A percentile compares a stretch with the other conserved stretches of the same genome.
These are phyloP conservation scores for Aspergillus fructus DNA, from an alignment of 2,329 filamentous ascomycete genomes.

Conservation along the genomic window DNA sequence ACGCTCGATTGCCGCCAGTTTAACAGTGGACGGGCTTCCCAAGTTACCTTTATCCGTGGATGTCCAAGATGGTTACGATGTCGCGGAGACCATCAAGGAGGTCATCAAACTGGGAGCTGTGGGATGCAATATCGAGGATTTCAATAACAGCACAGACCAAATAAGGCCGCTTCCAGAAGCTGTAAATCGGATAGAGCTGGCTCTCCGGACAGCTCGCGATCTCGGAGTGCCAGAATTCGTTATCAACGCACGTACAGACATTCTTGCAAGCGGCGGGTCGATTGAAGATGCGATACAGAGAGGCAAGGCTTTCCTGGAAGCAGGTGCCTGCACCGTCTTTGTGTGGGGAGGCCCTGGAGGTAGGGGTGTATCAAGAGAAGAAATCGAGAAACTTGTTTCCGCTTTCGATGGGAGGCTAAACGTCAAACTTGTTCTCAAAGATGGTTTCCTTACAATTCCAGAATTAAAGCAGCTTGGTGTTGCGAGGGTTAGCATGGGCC, in stretches of 20 bases:
- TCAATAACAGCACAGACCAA: constrained; percentile 35
- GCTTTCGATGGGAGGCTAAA: constrained; percentile 53
- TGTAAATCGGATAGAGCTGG: constrained; percentile 45
- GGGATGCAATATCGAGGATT: constrained; percentile 62
- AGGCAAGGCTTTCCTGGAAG: constrained; percentile 57
- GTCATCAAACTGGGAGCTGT: constrained; percentile 54
- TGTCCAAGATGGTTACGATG: constrained; percentile 61
- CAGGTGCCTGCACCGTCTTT: constrained; percentile 60
- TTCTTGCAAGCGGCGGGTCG: constrained; percentile 35
- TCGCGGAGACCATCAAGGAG: constrained; percentile 37
- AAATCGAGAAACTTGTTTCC: constrained; percentile 49
- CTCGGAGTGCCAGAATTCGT: constrained; percentile 56
- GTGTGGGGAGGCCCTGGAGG: constrained; percentile 56
- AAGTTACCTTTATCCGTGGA: constrained; percentile 52
- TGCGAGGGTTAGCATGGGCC: constrained; percentile 57
- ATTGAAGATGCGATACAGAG: constrained; percentile 53
- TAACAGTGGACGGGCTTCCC: constrained; percentile 37
- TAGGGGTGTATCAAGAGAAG: constrained; percentile 45
- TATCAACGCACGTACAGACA: constrained; percentile 59
- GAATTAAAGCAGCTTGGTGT: constrained; percentile 53
- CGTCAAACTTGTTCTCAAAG: constrained; percentile 45
- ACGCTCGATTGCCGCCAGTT: constrained; percentile 45
- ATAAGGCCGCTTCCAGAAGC: constrained; percentile 48
- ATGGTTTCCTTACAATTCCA: constrained; percentile 41
- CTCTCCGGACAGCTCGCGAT: constrained; percentile 34